Percentiles rank a stretch among this genome's conserved stretches.
Evolutionary conservation across 768 basidiomycete genomes (phyloP).

Genomic region (Xerocomellus chrysenteron): DNA sequence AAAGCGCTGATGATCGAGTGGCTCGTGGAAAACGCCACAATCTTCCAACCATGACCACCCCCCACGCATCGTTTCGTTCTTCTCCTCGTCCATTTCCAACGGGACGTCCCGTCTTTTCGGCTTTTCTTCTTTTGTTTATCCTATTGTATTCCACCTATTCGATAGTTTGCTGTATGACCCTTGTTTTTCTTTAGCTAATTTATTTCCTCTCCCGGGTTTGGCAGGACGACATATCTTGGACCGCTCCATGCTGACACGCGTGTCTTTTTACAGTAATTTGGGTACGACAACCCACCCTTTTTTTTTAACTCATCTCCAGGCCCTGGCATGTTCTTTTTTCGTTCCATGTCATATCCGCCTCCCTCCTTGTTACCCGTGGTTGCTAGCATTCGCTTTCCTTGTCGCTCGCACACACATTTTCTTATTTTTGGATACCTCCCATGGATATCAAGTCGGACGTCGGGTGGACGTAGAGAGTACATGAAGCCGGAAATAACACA

Average conservation of each 20-base stretch:
- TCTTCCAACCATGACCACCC: slow-evolving; percentile 37
- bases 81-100: neutral
- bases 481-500: slow-evolving; percentile 19
- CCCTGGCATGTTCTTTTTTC: neutral
- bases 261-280: neutral
- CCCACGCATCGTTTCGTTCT: neutral
- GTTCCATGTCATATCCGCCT: neutral
- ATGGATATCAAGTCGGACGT: slow-evolving; percentile 1
- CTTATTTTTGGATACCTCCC: slow-evolving; percentile 16
- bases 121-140: slow-evolving; percentile 10
- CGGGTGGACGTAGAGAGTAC: slow-evolving; percentile 15
- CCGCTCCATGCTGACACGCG: slow-evolving; percentile 1
- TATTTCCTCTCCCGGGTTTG: slow-evolving; percentile 16
- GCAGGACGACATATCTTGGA: slow-evolving; percentile 1
- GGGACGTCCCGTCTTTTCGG: neutral
- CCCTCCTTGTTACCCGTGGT: neutral
- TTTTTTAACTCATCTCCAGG: neutral
- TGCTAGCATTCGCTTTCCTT: slow-evolving; percentile 6
- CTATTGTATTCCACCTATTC: slow-evolving; percentile 30
- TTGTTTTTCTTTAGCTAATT: slow-evolving; percentile 14
- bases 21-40: slow-evolving; percentile 84
- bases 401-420: neutral
- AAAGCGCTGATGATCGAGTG: slow-evolving; percentile 93
- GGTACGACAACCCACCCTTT: neutral
- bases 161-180: slow-evolving; percentile 10